Conservation (phyloP, 75 land plant species). For the Adiantum capillusveneris region DNA sequence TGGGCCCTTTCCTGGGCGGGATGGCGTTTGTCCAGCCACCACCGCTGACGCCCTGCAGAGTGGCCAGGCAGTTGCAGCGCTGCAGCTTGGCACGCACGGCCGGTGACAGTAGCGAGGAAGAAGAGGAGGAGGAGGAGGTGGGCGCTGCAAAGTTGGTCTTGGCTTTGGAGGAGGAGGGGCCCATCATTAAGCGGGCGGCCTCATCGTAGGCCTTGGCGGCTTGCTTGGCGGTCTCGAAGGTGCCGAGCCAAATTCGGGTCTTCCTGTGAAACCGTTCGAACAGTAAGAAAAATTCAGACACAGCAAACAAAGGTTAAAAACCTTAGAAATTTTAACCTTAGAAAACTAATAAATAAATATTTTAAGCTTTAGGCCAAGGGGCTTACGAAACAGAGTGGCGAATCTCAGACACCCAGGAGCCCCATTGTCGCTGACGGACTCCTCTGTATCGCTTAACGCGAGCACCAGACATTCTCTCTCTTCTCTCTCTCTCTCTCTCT, state of each 20-base stretch:
- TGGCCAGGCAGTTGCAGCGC: background rate
- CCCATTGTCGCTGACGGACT: constrained; percentile 61
- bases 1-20: background rate
- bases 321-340: too few relatives aligned
- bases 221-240: constrained; percentile 47
- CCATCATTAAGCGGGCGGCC: constrained; percentile 46
- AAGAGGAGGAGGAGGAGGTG: constrained; percentile 6
- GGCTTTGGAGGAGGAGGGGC: constrained; percentile 32
- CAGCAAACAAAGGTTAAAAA: too few relatives aligned
- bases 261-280: too few relatives aligned
- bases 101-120: background rate
- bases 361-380: background rate
- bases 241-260: constrained; percentile 57
- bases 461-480: constrained; percentile 3
- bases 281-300: too few relatives aligned
- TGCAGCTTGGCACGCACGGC: constrained; percentile 1
- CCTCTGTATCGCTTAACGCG: constrained; percentile 40
- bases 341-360: too few relatives aligned
- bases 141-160: constrained; percentile 51
- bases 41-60: background rate
- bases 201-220: constrained; percentile 58
- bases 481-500: too few relatives aligned
- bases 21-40: background rate
- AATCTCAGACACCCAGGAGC: constrained; percentile 68
- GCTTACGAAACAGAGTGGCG: constrained; percentile 55